Evolutionary conservation across 1,284 basidiomycete genomes (phyloP), one percentile per base, ranked within the genome.

Genomic region (Golubevia pallescens): DNA sequence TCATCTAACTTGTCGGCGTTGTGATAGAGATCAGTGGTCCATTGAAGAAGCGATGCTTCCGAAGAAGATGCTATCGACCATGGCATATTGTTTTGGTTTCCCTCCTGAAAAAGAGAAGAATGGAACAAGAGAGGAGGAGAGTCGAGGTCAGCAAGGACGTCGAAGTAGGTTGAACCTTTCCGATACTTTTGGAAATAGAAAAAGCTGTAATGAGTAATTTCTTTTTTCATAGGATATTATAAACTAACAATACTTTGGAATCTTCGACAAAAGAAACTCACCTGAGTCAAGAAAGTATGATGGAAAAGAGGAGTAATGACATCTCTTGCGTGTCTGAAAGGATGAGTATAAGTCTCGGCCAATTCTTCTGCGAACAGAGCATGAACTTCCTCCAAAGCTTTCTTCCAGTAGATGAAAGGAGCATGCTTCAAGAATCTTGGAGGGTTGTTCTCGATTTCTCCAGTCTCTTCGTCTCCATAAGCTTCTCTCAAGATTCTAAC

Each of bases 341-440:
- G 55, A 34, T 59, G 55, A 19, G 14, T 4, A n/a, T 48, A 28
- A 14, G 52, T 64, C 2, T 42, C 38, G 14, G 20, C 42, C 21
- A 64, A 51, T 2, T 64, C 21, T 24, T 21, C 19, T 32, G 23
- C 34, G 42, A 64, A 64, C 21, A 51, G 38, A 6, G n/a, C 20
- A 28, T 58, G 55, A 24, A 59, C 38, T 16, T 34, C 62, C 16
- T 8, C 51, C 3, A 64, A 34, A n/a, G 56, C 62, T 13, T 19
- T 8, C 13, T 56, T 53, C 0, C 10, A 20, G 38, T 64, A 64
- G 21, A 58, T 56, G 34, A 64, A 64, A 24, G 62, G 62, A n/a
- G 62, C 62, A 28, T 64, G 62, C 56, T 48, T 58, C 24, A 63
- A 38, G 19, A 57, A 63, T 21, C 62, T 56, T 16, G 62, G 62